Conservation (phyloP, 495 filamentous ascomycete genomes). For the Aspergillus kassunensis region DNA sequence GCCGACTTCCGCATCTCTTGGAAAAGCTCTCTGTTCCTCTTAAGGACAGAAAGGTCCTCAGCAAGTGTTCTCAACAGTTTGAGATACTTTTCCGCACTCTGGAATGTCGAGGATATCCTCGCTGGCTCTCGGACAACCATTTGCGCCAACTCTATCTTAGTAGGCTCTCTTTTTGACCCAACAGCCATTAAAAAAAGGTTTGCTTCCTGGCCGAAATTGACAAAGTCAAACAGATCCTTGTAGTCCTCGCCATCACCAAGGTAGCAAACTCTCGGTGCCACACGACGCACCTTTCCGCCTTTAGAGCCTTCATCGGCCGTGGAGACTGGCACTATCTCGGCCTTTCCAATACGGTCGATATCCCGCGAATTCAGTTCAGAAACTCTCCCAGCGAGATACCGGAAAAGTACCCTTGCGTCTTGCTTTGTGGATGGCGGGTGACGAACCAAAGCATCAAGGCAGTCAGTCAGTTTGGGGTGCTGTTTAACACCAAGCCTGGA, state of each 20-base stretch:
- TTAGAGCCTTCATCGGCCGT: slow-evolving; percentile 36
- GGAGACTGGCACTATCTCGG: slow-evolving; percentile 67
- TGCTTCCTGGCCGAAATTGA: slow-evolving; percentile 83
- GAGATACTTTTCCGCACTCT: slow-evolving; percentile 79
- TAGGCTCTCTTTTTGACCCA: slow-evolving; percentile 88
- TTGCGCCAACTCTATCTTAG: slow-evolving; percentile 73
- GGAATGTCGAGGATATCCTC: slow-evolving; percentile 69
- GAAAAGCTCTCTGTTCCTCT: slow-evolving; percentile 72
- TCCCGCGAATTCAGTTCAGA: slow-evolving; percentile 63
- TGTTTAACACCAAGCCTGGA: slow-evolving; percentile 74
- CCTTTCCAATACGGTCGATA: slow-evolving; percentile 53
- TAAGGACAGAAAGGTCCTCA: slow-evolving; percentile 62
- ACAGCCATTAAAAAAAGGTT: slow-evolving; percentile 83
- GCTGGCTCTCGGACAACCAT: slow-evolving; percentile 76
- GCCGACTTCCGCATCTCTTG: slow-evolving; percentile 68
- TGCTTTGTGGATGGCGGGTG: slow-evolving; percentile 62
- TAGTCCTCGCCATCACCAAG: slow-evolving; percentile 73
- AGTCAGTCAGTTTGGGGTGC: slow-evolving; percentile 74
- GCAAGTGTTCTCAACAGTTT: slow-evolving; percentile 73
- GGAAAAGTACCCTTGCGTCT: slow-evolving; percentile 67
- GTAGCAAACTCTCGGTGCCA: slow-evolving; percentile 69
- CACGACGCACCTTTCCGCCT: slow-evolving; percentile 32
- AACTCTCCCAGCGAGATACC: slow-evolving; percentile 74
- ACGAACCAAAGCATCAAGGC: slow-evolving; percentile 62
- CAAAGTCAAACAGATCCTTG: slow-evolving; percentile 91